Conservation (phyloP, 768 basidiomycete species). For the Russula foetens region DNA sequence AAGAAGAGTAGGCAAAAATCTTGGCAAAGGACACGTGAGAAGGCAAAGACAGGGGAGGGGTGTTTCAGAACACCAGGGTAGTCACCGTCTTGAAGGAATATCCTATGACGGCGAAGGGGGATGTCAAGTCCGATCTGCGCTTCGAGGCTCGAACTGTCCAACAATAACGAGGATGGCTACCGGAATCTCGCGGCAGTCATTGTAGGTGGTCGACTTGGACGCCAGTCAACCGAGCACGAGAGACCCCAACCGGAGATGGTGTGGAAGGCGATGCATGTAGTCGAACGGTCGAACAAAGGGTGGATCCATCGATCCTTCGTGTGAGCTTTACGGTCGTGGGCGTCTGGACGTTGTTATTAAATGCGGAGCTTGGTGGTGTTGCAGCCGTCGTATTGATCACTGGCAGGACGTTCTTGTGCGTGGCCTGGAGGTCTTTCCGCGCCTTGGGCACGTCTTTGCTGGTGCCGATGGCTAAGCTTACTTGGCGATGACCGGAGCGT, state of each 20-base stretch:
- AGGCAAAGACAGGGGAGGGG: too few relatives aligned
- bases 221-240: constrained; percentile 9
- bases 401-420: constrained; percentile 19
- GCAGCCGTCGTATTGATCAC: constrained; percentile 9
- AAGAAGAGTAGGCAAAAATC: too few relatives aligned
- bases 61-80: too few relatives aligned
- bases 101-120: not conserved
- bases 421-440: constrained; percentile 4
- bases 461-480: too few relatives aligned
- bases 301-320: constrained; percentile 8
- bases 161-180: constrained; percentile 11
- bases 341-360: constrained; percentile 3
- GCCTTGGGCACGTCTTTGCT: constrained; percentile 13
- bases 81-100: too few relatives aligned
- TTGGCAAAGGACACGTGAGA: not conserved
- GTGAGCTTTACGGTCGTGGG: constrained; percentile 10
- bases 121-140: constrained; percentile 7
- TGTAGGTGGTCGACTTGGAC: constrained; percentile 7
- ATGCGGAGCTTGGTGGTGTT: constrained; percentile 7
- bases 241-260: not conserved
- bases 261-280: constrained; percentile 12
- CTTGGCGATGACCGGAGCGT: too few relatives aligned
- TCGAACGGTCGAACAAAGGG: constrained; percentile 3
- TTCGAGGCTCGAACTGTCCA: constrained; percentile 2
- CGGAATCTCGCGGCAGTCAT: not conserved